phyloP scores from a whole-genome alignment of 257 asterid species.

The Plantago ovata region DNA sequence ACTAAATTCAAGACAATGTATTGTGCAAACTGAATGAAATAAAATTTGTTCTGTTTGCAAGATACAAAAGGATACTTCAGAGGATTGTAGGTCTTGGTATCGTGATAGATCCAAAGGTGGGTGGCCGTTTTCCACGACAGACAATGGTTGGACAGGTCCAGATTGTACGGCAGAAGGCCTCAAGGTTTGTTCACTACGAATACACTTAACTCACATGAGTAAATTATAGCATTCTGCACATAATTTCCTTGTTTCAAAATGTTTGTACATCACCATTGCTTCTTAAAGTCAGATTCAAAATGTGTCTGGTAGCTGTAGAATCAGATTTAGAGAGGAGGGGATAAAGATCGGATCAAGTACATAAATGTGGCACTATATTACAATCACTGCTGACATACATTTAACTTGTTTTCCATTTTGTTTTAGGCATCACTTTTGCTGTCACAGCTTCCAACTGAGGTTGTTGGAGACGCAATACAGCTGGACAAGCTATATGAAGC shows the following conservation, averaged over 20 bases:
- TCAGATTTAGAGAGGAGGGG: too few relatives aligned
- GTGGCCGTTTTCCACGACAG: slow-evolving; percentile 73
- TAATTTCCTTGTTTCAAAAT: too few relatives aligned
- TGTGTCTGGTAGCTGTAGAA: too few relatives aligned
- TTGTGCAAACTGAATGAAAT: neutral
- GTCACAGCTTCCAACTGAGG: slow-evolving; percentile 40
- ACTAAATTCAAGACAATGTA: neutral
- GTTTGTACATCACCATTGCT: too few relatives aligned
- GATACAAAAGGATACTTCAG: slow-evolving; percentile 37
- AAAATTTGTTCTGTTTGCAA: slow-evolving; percentile 16
- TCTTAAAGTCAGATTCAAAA: too few relatives aligned
- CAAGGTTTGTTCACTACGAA: slow-evolving; percentile 44
- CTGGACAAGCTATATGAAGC: slow-evolving; percentile 39
- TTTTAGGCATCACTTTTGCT: slow-evolving; percentile 52
- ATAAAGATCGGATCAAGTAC: too few relatives aligned
- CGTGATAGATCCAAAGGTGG: slow-evolving; percentile 71
- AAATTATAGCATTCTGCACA: too few relatives aligned
- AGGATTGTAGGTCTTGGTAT: slow-evolving; percentile 38
- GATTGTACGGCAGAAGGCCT: slow-evolving; percentile 78
- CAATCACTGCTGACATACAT: too few relatives aligned
- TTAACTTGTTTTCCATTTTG: neutral
- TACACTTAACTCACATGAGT: too few relatives aligned
- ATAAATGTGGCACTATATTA: too few relatives aligned
- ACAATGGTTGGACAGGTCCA: slow-evolving; percentile 67
- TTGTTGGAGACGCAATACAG: slow-evolving; percentile 47